phyloP scores from a whole-genome alignment of 192 early-diverging fungal genomes.

The Cetraspora pellucida region DNA sequence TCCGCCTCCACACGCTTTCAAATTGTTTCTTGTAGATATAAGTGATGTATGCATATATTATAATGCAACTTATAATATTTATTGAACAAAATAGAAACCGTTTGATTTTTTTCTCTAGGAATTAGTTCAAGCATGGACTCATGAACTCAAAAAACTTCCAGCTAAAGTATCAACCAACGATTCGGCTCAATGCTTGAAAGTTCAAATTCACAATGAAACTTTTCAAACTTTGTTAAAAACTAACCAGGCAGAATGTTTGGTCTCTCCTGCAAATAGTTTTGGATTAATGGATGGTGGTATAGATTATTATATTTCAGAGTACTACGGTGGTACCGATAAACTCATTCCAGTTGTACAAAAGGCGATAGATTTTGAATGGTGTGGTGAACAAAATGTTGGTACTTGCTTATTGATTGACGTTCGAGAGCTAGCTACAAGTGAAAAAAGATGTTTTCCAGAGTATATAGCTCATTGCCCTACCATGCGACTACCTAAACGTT shows the following conservation, averaged over 20 bases:
- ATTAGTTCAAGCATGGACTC: constrained; percentile 20
- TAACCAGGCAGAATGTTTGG: constrained; percentile 10
- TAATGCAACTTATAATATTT: neutral
- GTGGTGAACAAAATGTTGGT: constrained; percentile 38
- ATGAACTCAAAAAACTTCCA: constrained; percentile 24
- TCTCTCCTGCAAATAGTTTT: constrained; percentile 35
- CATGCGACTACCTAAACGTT: constrained; percentile 30
- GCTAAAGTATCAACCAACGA: neutral
- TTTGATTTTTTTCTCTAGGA: neutral
- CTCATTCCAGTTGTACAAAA: constrained; percentile 33
- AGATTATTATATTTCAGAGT: constrained; percentile 32
- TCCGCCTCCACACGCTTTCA: constrained; percentile 14
- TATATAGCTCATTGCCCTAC: constrained; percentile 35
- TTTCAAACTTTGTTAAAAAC: constrained; percentile 27
- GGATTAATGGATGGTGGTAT: constrained; percentile 36
- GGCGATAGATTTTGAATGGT: constrained; percentile 29
- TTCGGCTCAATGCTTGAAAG: constrained; percentile 6
- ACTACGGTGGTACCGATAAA: constrained; percentile 28
- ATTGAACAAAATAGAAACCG: neutral
- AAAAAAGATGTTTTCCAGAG: constrained; percentile 9
- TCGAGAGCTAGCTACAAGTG: constrained; percentile 1
- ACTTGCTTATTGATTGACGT: constrained; percentile 35
- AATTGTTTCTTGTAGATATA: constrained; percentile 20
- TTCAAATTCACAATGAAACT: constrained; percentile 5
- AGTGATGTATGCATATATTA: neutral